Conservation (phyloP, 1,284 basidiomycete species). For the Puccinia hordei region DNA sequence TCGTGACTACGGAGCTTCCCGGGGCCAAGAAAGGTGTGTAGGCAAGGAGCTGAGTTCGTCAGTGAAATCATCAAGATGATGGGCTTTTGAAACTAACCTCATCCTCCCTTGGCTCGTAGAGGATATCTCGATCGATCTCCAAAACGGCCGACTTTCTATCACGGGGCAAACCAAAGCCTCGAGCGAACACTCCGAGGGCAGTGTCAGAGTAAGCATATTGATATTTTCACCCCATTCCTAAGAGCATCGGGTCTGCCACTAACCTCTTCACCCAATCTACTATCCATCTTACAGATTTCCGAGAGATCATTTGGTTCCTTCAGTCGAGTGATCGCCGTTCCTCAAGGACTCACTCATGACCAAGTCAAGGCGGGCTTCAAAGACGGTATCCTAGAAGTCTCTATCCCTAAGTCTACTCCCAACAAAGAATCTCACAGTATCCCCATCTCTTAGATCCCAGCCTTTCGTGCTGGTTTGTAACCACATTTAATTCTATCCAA, state of each 20-base stretch:
- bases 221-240: background rate
- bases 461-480: background rate
- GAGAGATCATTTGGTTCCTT: slow-evolving; percentile 43
- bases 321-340: slow-evolving; percentile 33
- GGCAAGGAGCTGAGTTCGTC: background rate
- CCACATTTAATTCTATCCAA: background rate
- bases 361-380: slow-evolving; percentile 47
- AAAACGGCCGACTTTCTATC: slow-evolving; percentile 35
- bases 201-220: slow-evolving; percentile 39
- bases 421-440: slow-evolving; percentile 41
- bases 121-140: slow-evolving; percentile 50
- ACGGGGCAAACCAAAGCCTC: slow-evolving; percentile 41
- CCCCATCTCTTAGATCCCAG: slow-evolving; percentile 18
- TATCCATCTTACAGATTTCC: slow-evolving; percentile 19
- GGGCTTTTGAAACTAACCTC: too few species aligned
- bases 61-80: too few species aligned
- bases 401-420: slow-evolving; percentile 22
- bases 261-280: background rate
- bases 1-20: slow-evolving; percentile 35
- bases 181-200: slow-evolving; percentile 31
- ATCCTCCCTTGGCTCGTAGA: slow-evolving; percentile 1
- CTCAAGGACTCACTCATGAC: slow-evolving; percentile 29
- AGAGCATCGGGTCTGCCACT: background rate
- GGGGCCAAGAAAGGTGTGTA: slow-evolving; percentile 45
- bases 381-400: slow-evolving; percentile 38